Percentiles rank a stretch among this genome's conserved stretches.
Evolutionary conservation across 2,329 filamentous ascomycete genomes (phyloP).

Genomic region (Sporothrix phasma): DNA sequence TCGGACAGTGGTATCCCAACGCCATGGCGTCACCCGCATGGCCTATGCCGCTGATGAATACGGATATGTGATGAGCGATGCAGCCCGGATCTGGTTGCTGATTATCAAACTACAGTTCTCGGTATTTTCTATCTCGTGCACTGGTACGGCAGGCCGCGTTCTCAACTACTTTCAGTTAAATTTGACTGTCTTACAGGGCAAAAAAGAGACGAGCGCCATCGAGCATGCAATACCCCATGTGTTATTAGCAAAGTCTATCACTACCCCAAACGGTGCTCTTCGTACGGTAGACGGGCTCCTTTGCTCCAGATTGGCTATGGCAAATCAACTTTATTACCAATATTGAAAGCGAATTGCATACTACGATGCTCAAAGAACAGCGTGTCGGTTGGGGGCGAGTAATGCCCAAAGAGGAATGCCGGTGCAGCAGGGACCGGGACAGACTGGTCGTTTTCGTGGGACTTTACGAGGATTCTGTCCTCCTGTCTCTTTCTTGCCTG

Average conservation of each 20-base stretch:
- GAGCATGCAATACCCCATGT: background rate
- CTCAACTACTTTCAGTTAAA: too few relatives aligned
- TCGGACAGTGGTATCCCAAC: background rate
- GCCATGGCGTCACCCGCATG: background rate
- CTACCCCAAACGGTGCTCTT: background rate
- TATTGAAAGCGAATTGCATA: too few relatives aligned
- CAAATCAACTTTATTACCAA: too few relatives aligned
- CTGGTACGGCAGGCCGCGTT: too few relatives aligned
- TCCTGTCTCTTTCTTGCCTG: background rate
- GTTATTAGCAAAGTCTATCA: background rate
- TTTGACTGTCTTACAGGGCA: background rate
- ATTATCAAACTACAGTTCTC: too few relatives aligned
- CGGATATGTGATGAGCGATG: background rate
- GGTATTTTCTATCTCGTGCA: too few relatives aligned
- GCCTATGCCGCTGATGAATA: background rate
- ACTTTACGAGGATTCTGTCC: too few relatives aligned
- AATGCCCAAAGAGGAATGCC: background rate
- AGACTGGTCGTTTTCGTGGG: background rate
- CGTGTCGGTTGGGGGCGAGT: background rate
- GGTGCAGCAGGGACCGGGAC: too few relatives aligned
- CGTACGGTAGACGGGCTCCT: background rate
- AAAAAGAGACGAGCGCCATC: background rate
- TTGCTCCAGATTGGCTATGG: background rate
- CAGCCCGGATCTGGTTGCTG: background rate
- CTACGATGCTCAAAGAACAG: too few relatives aligned